Evolutionary conservation across 208 protist genomes (phyloP).

Genomic region (Crithidia expoeki): DNA sequence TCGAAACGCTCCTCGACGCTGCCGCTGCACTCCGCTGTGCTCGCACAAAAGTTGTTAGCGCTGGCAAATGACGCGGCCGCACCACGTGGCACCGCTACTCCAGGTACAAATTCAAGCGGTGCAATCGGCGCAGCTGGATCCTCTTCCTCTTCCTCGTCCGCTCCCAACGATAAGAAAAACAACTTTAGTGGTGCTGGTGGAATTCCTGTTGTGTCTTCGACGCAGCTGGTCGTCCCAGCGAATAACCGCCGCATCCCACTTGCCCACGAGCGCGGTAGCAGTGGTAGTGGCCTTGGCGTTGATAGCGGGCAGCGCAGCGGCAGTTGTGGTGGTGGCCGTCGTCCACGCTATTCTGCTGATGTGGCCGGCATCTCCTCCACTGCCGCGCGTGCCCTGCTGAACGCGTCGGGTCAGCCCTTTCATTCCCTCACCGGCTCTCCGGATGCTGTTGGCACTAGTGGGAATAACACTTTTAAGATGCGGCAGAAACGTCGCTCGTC

Average conservation of each 20-base stretch:
- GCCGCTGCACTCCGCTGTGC: constrained; percentile 40
- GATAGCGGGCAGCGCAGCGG: not conserved
- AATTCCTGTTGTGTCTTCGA: constrained; percentile 19
- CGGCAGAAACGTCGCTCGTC: constrained; percentile 14
- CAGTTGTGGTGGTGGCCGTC: not conserved
- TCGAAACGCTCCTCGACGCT: constrained; percentile 34
- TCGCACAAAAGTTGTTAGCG: constrained; percentile 56
- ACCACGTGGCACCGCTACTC: no score
- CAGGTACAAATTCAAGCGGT: no score
- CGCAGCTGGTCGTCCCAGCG: constrained; percentile 38
- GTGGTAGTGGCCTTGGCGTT: not conserved
- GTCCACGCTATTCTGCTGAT: constrained; percentile 4
- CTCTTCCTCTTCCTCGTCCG: not conserved
- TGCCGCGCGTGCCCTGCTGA: constrained; percentile 26
- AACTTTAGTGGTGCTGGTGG: not conserved
- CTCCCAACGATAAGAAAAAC: not conserved
- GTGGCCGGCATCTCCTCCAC: constrained; percentile 25
- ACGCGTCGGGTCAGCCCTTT: not conserved
- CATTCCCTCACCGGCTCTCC: not conserved
- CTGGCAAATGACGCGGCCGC: constrained; percentile 59
- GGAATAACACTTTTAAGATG: not conserved
- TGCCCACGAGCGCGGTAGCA: constrained; percentile 7
- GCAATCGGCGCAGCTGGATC: no score
- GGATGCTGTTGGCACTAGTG: no score
- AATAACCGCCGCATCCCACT: constrained; percentile 47